These are phyloP conservation scores for Naganishia vaughanmartiniae DNA, from an alignment of 768 basidiomycete genomes.

Conservation along the genomic window DNA sequence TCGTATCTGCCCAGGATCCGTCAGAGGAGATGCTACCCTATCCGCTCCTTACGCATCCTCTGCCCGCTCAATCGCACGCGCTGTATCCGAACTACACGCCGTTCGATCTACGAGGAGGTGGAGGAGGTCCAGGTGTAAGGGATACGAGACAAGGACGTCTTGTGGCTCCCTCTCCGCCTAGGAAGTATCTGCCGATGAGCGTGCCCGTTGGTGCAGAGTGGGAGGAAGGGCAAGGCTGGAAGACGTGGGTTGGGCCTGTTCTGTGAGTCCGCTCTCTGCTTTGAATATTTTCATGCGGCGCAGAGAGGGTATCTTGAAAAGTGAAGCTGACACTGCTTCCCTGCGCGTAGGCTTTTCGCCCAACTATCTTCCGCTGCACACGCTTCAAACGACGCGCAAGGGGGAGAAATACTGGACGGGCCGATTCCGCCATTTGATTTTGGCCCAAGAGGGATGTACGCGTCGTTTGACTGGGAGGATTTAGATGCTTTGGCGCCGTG, in stretches of 20 bases:
- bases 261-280: conserved; percentile 38
- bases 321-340: background rate
- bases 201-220: conserved; percentile 37
- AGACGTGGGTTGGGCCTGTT: conserved; percentile 50
- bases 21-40: conserved; percentile 27
- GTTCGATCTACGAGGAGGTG: background rate
- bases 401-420: conserved; percentile 35
- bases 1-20: too few relatives aligned
- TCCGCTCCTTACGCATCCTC: conserved; percentile 35
- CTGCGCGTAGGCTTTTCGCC: conserved; percentile 38
- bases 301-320: too few relatives aligned
- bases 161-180: background rate
- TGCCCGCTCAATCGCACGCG: conserved; percentile 36
- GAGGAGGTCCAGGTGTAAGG: background rate
- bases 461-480: conserved; percentile 45
- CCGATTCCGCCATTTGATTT: conserved; percentile 33
- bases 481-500: conserved; percentile 41
- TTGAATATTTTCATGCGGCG: background rate
- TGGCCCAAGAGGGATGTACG: conserved; percentile 49
- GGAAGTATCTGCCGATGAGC: conserved; percentile 1
- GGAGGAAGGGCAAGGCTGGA: conserved; percentile 34
- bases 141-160: conserved; percentile 7
- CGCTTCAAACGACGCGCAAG: background rate
- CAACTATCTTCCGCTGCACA: conserved; percentile 40
- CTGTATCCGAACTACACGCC: conserved; percentile 47